Evolutionary conservation across 805 yeast species (phyloP).

Genomic region (Kazachstania kunashirensis): DNA sequence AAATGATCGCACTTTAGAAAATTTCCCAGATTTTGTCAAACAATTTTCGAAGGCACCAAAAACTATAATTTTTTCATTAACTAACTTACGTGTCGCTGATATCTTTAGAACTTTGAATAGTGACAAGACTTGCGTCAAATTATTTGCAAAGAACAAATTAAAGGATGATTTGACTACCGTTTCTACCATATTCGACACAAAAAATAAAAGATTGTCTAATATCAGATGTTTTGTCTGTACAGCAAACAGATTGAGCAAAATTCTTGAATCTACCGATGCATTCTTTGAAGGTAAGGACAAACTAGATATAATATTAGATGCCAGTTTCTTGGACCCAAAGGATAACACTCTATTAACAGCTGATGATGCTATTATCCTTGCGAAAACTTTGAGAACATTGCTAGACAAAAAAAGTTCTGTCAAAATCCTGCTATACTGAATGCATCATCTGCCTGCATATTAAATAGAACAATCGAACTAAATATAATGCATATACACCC

Average conservation of each 20-base stretch:
- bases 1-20: constrained; percentile 43
- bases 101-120: constrained; percentile 54
- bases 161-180: constrained; percentile 42
- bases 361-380: constrained; percentile 20
- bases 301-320: constrained; percentile 28
- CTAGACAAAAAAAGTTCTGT: constrained; percentile 29
- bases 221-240: constrained; percentile 25
- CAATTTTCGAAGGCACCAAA: constrained; percentile 38
- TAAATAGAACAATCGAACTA: too few relatives aligned
- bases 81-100: constrained; percentile 84
- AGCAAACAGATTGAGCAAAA: constrained; percentile 25
- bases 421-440: constrained; percentile 24
- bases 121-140: constrained; percentile 49
- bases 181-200: constrained; percentile 13
- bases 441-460: too few relatives aligned
- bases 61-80: constrained; percentile 50
- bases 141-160: constrained; percentile 66
- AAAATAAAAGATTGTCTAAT: constrained; percentile 5
- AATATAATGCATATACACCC: too few relatives aligned
- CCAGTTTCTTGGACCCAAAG: constrained; percentile 27
- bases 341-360: constrained; percentile 22
- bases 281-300: constrained; percentile 30
- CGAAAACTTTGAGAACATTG: constrained; percentile 20
- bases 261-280: constrained; percentile 19
- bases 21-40: constrained; percentile 45